These are phyloP conservation scores for Cryptococcus floricola DNA, from an alignment of 1,284 basidiomycete genomes.

Conservation along the genomic window DNA sequence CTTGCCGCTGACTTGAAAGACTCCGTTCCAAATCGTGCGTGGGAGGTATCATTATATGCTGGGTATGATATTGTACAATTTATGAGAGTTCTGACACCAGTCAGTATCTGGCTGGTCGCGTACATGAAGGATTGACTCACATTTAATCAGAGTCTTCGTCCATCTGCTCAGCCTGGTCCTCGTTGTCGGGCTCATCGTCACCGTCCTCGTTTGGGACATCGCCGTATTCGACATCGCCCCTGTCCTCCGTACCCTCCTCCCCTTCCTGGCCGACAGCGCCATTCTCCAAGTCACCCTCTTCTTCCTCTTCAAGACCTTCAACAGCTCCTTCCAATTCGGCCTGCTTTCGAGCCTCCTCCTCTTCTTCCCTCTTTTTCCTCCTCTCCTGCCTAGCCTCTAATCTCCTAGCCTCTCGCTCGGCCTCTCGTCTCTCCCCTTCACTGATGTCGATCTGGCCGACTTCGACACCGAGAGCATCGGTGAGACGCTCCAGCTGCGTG, in stretches of 20 bases:
- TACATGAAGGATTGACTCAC: background rate
- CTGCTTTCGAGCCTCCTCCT: slow-evolving; percentile 22
- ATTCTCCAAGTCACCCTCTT: slow-evolving; percentile 21
- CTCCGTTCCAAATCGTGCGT: too few species aligned
- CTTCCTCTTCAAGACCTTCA: slow-evolving; percentile 13
- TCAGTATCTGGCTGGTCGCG: background rate
- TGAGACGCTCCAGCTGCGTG: slow-evolving; percentile 46
- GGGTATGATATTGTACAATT: slow-evolving; percentile 4
- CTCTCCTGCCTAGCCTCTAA: slow-evolving; percentile 22
- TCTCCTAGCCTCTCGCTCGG: slow-evolving; percentile 23
- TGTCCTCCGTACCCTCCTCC: slow-evolving; percentile 25
- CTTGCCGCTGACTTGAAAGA: too few species aligned
- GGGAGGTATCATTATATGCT: slow-evolving; percentile 2
- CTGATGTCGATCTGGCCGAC: slow-evolving; percentile 33
- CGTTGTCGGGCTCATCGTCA: slow-evolving; percentile 38
- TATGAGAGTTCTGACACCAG: background rate
- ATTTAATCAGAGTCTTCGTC: slow-evolving; percentile 7
- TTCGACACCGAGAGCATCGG: slow-evolving; percentile 46
- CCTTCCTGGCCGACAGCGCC: slow-evolving; percentile 24
- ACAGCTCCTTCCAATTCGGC: slow-evolving; percentile 19
- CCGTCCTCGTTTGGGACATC: slow-evolving; percentile 30
- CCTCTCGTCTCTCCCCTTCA: slow-evolving; percentile 36
- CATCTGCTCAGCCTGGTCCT: slow-evolving; percentile 17
- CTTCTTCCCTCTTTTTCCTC: slow-evolving; percentile 22
- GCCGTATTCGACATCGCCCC: slow-evolving; percentile 34